phyloP scores from a whole-genome alignment of 805 yeast genomes.

The Ogataea methanolica region DNA sequence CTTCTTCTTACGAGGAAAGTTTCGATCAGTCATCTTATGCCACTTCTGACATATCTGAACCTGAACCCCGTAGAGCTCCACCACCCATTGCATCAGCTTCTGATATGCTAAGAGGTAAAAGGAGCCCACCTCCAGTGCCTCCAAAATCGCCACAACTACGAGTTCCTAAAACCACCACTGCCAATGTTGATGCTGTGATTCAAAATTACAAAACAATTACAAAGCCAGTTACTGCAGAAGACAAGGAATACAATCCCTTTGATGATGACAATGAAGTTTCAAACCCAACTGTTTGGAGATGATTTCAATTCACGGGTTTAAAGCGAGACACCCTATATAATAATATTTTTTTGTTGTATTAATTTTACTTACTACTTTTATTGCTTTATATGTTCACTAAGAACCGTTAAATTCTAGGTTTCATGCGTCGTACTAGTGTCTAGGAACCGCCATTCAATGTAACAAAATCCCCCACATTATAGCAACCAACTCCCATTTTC shows the following conservation, averaged over 20 bases:
- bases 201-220: not conserved
- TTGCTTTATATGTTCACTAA: not conserved
- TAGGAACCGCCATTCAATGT: no score
- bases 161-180: slow-evolving; percentile 1
- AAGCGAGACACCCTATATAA: not conserved
- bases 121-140: slow-evolving; percentile 27
- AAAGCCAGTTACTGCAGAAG: not conserved
- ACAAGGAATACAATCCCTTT: slow-evolving; percentile 28
- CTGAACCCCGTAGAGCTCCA: not conserved
- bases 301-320: not conserved
- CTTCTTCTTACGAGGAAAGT: slow-evolving; percentile 4
- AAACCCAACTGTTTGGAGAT: slow-evolving; percentile 26
- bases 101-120: slow-evolving; percentile 2
- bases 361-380: not conserved
- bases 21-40: not conserved
- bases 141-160: slow-evolving; percentile 17
- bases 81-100: not conserved
- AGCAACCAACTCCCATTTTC: no score
- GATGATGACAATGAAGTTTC: slow-evolving; percentile 29
- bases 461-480: no score
- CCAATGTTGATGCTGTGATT: not conserved
- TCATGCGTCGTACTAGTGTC: no score
- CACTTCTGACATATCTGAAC: not conserved
- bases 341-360: not conserved
- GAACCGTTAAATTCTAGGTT: no score